A percentile compares a stretch with the other conserved stretches of the same genome.
Conservation (phyloP, 257 asterid species). For the Petrea volubilis region DNA sequence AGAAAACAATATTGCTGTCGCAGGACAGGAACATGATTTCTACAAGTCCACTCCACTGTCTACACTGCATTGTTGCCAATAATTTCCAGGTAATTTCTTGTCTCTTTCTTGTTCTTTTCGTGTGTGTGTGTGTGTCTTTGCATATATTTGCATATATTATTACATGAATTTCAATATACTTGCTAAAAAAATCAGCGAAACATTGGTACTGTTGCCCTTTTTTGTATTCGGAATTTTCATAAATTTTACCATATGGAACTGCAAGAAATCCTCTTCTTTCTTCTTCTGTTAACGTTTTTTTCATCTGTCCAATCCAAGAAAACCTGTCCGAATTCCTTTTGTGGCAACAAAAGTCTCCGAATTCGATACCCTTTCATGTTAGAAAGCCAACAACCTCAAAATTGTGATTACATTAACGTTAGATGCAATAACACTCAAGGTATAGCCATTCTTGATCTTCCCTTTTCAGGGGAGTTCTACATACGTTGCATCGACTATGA, state of each 20-base stretch:
- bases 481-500: not conserved
- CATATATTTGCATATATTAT: too few relatives aligned
- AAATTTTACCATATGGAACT: not conserved
- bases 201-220: too few relatives aligned
- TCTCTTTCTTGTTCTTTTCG: not conserved
- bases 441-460: not conserved
- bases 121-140: too few relatives aligned
- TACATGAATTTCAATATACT: too few relatives aligned
- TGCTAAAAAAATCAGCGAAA: too few relatives aligned
- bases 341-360: not conserved
- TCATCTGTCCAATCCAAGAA: not conserved
- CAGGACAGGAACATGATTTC: too few relatives aligned
- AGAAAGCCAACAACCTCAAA: not conserved
- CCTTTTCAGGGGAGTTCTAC: not conserved
- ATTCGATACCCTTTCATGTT: conserved; percentile 15
- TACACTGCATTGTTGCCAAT: not conserved
- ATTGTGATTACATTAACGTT: not conserved
- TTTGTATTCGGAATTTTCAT: not conserved
- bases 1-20: too few relatives aligned
- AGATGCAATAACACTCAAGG: not conserved
- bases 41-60: too few relatives aligned
- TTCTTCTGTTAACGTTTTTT: not conserved
- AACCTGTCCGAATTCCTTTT: not conserved
- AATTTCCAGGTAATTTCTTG: not conserved
- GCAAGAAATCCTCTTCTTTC: not conserved